phyloP scores from a whole-genome alignment of 2,329 filamentous ascomycete species.

The Falciphora oryzae region DNA sequence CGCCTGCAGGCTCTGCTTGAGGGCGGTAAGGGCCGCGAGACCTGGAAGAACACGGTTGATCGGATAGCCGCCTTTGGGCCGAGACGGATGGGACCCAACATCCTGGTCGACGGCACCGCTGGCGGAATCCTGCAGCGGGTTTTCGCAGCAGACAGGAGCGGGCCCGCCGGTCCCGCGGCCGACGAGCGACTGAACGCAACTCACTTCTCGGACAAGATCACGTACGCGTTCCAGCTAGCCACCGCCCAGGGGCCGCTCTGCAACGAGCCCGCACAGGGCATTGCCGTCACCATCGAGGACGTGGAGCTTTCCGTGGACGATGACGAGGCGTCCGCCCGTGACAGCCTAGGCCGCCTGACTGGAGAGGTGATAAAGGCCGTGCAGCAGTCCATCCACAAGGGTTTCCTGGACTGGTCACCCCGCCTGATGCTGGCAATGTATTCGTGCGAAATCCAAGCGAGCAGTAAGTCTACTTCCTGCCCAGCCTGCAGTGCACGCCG shows the following conservation, averaged over 20 bases:
- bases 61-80: constrained; percentile 89
- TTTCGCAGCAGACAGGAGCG: constrained; percentile 36
- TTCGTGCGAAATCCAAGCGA: constrained; percentile 93
- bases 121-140: constrained; percentile 67
- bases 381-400: constrained; percentile 74
- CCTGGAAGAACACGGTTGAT: constrained; percentile 72
- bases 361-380: constrained; percentile 90
- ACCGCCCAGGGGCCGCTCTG: constrained; percentile 86
- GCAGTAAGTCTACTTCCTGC: constrained; percentile 49
- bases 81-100: constrained; percentile 75
- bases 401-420: constrained; percentile 92
- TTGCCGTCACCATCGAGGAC: constrained; percentile 86
- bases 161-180: constrained; percentile 30
- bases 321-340: constrained; percentile 46
- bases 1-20: constrained; percentile 66
- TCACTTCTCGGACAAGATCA: constrained; percentile 83
- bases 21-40: constrained; percentile 64
- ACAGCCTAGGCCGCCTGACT: constrained; percentile 73
- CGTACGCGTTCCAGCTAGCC: constrained; percentile 90
- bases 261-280: constrained; percentile 85
- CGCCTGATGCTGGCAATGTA: constrained; percentile 98
- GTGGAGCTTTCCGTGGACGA: constrained; percentile 55
- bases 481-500: background rate
- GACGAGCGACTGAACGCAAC: constrained; percentile 50
- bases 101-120: constrained; percentile 78